phyloP scores from a whole-genome alignment of 75 land plant genomes.

The Selaginella tamariscina region DNA sequence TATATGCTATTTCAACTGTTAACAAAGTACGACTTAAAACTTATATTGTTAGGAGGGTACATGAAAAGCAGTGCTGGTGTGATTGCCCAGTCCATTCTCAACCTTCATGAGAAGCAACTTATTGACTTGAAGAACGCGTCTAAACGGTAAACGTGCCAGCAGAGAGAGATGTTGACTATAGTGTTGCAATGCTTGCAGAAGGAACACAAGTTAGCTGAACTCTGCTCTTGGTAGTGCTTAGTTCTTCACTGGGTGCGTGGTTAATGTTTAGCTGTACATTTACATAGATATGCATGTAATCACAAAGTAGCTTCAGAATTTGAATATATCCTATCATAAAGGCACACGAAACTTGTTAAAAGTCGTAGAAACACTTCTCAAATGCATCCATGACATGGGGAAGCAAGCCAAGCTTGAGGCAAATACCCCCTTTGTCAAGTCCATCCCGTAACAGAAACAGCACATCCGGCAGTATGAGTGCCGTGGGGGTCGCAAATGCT shows the following conservation, averaged over 20 bases:
- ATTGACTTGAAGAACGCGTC: too few relatives aligned
- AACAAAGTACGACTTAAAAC: not conserved
- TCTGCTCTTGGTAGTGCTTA: too few relatives aligned
- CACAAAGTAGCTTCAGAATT: too few relatives aligned
- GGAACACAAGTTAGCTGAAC: too few relatives aligned
- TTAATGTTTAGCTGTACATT: too few relatives aligned
- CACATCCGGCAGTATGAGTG: not conserved
- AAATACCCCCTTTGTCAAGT: not conserved
- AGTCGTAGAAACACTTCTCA: conserved; percentile 4
- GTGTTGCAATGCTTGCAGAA: too few relatives aligned
- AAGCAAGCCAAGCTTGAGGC: not conserved
- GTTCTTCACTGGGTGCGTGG: too few relatives aligned
- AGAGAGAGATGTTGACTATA: too few relatives aligned
- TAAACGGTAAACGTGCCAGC: too few relatives aligned
- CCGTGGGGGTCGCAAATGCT: not conserved
- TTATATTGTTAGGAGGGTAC: conserved; percentile 63
- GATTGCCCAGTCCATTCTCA: conserved; percentile 80
- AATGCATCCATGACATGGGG: not conserved
- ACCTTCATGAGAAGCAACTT: conserved; percentile 49
- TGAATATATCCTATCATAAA: too few relatives aligned
- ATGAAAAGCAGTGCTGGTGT: conserved; percentile 92
- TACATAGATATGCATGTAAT: too few relatives aligned
- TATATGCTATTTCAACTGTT: not conserved
- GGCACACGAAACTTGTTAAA: too few relatives aligned
- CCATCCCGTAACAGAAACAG: not conserved